Conservation (phyloP, 2,329 filamentous ascomycete species). For the Hypoxylon sp. region DNA sequence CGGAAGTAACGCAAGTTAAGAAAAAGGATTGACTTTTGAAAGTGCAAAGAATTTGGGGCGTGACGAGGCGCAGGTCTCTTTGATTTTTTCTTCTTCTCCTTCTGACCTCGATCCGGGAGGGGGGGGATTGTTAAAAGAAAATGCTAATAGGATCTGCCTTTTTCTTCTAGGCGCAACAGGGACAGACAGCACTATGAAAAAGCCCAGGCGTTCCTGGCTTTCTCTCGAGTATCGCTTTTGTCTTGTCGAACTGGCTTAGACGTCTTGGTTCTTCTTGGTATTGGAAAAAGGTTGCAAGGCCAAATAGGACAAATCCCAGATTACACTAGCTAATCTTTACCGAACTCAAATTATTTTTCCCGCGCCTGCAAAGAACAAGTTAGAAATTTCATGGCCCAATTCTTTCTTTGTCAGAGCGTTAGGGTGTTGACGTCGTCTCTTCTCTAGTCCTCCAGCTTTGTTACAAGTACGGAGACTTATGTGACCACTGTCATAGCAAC, state of each 20-base stretch:
- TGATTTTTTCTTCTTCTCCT: slow-evolving; percentile 21
- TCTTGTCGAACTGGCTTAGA: slow-evolving; percentile 17
- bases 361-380: neutral
- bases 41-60: slow-evolving; percentile 25
- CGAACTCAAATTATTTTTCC: slow-evolving; percentile 10
- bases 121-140: slow-evolving; percentile 27
- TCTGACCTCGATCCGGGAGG: neutral
- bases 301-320: slow-evolving; percentile 8
- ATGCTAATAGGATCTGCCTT: slow-evolving; percentile 15
- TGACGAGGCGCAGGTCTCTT: slow-evolving; percentile 30
- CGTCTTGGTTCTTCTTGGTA: slow-evolving; percentile 23
- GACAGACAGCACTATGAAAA: slow-evolving; percentile 6
- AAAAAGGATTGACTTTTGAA: slow-evolving; percentile 7
- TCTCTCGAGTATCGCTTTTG: slow-evolving; percentile 16
- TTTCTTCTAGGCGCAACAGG: slow-evolving; percentile 23
- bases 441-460: slow-evolving; percentile 1
- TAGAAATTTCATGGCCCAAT: slow-evolving; percentile 4
- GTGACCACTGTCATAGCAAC: neutral
- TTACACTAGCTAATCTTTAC: slow-evolving; percentile 9
- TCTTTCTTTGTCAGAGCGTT: slow-evolving; percentile 18
- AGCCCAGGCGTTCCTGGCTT: slow-evolving; percentile 27
- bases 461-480: neutral
- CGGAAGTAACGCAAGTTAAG: slow-evolving; percentile 24
- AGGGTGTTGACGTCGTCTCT: slow-evolving; percentile 29
- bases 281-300: slow-evolving; percentile 4